These are phyloP conservation scores for Cadophora sp. DNA, from an alignment of 2,329 filamentous ascomycete genomes.

Conservation along the genomic window DNA sequence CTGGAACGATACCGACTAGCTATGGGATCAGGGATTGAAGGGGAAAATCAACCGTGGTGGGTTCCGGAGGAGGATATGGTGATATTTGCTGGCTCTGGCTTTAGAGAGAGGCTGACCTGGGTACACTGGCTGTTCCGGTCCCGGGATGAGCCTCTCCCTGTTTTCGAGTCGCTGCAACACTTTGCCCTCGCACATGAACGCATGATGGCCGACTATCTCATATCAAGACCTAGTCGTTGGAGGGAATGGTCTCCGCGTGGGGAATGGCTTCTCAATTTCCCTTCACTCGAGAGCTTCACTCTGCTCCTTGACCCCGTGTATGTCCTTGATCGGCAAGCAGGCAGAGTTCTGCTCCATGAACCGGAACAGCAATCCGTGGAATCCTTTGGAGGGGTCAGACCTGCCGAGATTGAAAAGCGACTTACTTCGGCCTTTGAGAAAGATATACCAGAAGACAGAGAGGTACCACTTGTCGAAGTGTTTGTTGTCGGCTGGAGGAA, in stretches of 20 bases:
- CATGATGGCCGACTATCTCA: neutral
- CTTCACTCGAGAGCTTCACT: constrained; percentile 14
- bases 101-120: neutral
- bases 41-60: constrained; percentile 17
- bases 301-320: constrained; percentile 14
- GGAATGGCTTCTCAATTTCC: constrained; percentile 10
- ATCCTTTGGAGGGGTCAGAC: neutral
- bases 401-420: neutral
- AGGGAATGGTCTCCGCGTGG: neutral
- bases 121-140: neutral
- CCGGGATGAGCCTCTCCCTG: neutral
- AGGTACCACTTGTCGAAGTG: neutral
- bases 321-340: neutral
- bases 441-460: neutral
- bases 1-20: constrained; percentile 6
- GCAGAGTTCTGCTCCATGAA: constrained; percentile 14
- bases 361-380: neutral
- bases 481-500: constrained; percentile 14
- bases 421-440: neutral
- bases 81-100: neutral
- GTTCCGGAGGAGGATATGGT: constrained; percentile 15
- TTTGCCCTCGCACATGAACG: neutral
- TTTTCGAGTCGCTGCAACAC: neutral
- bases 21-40: neutral
- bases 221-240: neutral